Evolutionary conservation across 176 grass and related monocot species (phyloP).

Genomic region (Metroxylon sagu): DNA sequence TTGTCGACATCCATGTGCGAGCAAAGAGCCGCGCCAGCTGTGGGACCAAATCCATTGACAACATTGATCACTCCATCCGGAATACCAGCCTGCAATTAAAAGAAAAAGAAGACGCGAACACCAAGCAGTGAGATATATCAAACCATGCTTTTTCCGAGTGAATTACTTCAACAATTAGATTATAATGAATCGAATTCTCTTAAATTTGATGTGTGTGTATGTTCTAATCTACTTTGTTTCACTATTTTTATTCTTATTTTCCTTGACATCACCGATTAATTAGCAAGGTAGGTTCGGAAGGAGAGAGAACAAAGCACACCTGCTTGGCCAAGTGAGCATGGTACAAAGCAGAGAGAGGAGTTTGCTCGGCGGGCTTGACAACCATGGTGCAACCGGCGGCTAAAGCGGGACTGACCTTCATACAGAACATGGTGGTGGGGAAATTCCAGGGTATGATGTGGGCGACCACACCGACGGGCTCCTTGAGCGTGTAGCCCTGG

Average conservation of each 20-base stretch:
- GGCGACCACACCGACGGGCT: slow-evolving; percentile 74
- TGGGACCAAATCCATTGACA: slow-evolving; percentile 54
- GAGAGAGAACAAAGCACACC: not conserved
- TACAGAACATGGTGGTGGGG: slow-evolving; percentile 74
- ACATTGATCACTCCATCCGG: slow-evolving; percentile 81
- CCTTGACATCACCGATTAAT: too few species aligned
- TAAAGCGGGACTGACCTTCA: slow-evolving; percentile 65
- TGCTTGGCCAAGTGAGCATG: slow-evolving; percentile 63
- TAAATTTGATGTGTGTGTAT: too few species aligned
- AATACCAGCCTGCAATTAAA: slow-evolving; percentile 41
- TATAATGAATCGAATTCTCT: too few species aligned
- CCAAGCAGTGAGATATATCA: too few species aligned
- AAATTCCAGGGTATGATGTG: slow-evolving; percentile 89
- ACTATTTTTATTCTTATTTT: too few species aligned
- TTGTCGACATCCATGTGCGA: slow-evolving; percentile 84
- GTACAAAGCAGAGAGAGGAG: slow-evolving; percentile 60
- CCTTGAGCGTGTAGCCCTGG: slow-evolving; percentile 77
- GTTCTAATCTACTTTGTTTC: too few species aligned
- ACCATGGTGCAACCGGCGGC: slow-evolving; percentile 80
- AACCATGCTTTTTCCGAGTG: too few species aligned
- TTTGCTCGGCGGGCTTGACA: slow-evolving; percentile 93
- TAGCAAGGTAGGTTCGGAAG: too few species aligned
- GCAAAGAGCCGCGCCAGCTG: slow-evolving; percentile 48
- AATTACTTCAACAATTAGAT: too few species aligned
- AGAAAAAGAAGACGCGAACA: not conserved